Percentiles rank a stretch among this genome's conserved stretches.
Conservation (phyloP, 306 rosid genomes). For the Gastrolobium bilobum region DNA sequence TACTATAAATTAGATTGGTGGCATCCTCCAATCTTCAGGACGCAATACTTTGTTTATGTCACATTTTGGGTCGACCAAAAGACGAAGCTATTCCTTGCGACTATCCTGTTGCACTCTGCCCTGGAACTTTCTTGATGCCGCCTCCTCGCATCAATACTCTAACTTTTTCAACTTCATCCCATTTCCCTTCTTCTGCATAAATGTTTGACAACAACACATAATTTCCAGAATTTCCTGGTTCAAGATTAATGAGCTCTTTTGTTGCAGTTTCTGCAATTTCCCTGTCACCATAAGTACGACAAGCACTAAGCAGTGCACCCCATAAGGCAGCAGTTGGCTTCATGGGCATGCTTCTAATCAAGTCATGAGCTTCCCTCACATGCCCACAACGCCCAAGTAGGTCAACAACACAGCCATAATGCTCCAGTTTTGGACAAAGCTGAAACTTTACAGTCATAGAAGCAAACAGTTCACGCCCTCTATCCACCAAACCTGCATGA, state of each 20-base stretch:
- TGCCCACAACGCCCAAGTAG: constrained; percentile 76
- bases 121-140: constrained; percentile 69
- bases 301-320: constrained; percentile 89
- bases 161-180: constrained; percentile 88
- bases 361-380: constrained; percentile 66
- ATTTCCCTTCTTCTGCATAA: constrained; percentile 81
- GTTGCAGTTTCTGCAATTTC: constrained; percentile 69
- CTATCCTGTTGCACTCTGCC: constrained; percentile 74
- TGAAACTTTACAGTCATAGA: constrained; percentile 57
- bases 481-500: constrained; percentile 80
- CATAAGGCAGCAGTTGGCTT: constrained; percentile 80
- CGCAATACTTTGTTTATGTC: neutral
- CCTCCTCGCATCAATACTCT: constrained; percentile 67
- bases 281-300: constrained; percentile 74
- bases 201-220: constrained; percentile 80
- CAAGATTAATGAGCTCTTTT: constrained; percentile 74
- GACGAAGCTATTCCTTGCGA: neutral
- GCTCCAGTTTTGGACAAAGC: constrained; percentile 75
- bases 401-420: constrained; percentile 88
- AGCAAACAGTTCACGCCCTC: constrained; percentile 69
- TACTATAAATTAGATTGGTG: constrained; percentile 1
- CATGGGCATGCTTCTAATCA: constrained; percentile 78
- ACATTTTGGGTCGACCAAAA: neutral
- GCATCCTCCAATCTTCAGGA: constrained; percentile 31
- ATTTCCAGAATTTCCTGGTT: constrained; percentile 89